Conservation (phyloP, 345 rosid species). For the Erodium maritimum region DNA sequence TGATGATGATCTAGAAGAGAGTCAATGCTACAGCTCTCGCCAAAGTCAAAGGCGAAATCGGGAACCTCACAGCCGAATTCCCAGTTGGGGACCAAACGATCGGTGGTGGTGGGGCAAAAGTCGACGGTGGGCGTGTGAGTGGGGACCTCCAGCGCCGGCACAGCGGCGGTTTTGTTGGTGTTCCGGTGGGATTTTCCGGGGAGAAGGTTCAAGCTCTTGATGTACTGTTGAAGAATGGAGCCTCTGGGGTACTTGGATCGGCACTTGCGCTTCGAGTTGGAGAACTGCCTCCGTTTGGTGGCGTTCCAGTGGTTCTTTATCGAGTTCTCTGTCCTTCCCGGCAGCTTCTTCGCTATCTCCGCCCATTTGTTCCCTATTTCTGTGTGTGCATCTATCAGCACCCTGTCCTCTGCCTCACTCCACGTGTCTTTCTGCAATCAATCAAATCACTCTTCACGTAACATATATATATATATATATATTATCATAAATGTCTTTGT, state of each 20-base stretch:
- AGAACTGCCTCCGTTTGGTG: slow-evolving; percentile 69
- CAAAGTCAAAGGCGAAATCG: slow-evolving; percentile 53
- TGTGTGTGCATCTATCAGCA: slow-evolving; percentile 60
- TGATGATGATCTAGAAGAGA: slow-evolving; percentile 60
- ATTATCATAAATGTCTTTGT: too few relatives aligned
- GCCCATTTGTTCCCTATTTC: slow-evolving; percentile 98
- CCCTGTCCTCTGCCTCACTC: slow-evolving; percentile 84
- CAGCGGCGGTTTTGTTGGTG: slow-evolving; percentile 17
- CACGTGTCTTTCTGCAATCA: slow-evolving; percentile 63
- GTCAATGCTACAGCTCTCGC: slow-evolving; percentile 51
- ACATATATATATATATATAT: too few relatives aligned
- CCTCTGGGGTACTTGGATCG: slow-evolving; percentile 64
- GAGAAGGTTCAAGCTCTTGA: slow-evolving; percentile 64
- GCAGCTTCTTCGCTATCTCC: slow-evolving; percentile 82
- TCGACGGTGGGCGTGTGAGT: too few relatives aligned
- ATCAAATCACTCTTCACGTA: background rate
- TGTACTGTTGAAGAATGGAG: slow-evolving; percentile 79
- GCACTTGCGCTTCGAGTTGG: slow-evolving; percentile 59
- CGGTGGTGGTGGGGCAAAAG: slow-evolving; percentile 15
- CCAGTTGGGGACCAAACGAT: slow-evolving; percentile 37
- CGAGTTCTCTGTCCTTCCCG: slow-evolving; percentile 93
- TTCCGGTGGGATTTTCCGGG: slow-evolving; percentile 9
- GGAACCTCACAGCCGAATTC: slow-evolving; percentile 33
- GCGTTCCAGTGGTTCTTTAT: slow-evolving; percentile 99
- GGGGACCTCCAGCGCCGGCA: too few relatives aligned